Evolutionary conservation across 805 yeast species (phyloP).

Genomic region (Ogataea methylovora): DNA sequence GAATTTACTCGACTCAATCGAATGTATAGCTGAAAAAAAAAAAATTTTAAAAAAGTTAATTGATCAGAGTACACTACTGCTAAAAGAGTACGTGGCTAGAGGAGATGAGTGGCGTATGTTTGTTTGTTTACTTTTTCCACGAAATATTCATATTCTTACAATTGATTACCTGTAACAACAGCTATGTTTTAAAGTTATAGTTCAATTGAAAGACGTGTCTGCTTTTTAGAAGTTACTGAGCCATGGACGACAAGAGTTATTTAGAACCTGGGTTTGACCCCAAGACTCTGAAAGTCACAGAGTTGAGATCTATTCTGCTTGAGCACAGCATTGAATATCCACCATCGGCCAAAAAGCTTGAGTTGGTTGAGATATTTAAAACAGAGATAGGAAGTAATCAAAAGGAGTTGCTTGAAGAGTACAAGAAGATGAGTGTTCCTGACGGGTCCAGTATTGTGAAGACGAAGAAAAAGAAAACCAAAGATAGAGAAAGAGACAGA

Average conservation of each 20-base stretch:
- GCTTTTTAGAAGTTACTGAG: too few species aligned
- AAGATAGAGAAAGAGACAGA: neutral
- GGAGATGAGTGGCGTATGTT: too few species aligned
- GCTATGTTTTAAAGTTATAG: neutral
- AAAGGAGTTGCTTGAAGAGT: slow-evolving; percentile 28
- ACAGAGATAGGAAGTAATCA: slow-evolving; percentile 44
- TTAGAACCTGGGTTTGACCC: slow-evolving; percentile 54
- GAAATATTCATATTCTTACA: too few species aligned
- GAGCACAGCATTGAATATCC: slow-evolving; percentile 58
- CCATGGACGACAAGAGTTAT: slow-evolving; percentile 30
- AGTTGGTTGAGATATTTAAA: slow-evolving; percentile 55
- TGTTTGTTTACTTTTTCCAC: too few species aligned
- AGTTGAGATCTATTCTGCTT: slow-evolving; percentile 57
- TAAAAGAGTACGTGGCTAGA: too few species aligned
- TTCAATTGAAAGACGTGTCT: too few species aligned
- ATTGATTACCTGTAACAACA: neutral
- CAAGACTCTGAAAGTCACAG: slow-evolving; percentile 53
- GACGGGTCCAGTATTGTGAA: slow-evolving; percentile 17
- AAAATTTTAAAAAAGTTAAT: too few species aligned
- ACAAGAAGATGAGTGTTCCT: slow-evolving; percentile 13
- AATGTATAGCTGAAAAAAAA: too few species aligned
- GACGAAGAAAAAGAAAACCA: slow-evolving; percentile 1
- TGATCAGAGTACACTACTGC: too few species aligned
- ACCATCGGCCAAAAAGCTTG: slow-evolving; percentile 60
- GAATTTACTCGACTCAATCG: too few species aligned